These are phyloP conservation scores for Nicotiana sylvestris DNA, from an alignment of 257 asterid species.

Conservation along the genomic window DNA sequence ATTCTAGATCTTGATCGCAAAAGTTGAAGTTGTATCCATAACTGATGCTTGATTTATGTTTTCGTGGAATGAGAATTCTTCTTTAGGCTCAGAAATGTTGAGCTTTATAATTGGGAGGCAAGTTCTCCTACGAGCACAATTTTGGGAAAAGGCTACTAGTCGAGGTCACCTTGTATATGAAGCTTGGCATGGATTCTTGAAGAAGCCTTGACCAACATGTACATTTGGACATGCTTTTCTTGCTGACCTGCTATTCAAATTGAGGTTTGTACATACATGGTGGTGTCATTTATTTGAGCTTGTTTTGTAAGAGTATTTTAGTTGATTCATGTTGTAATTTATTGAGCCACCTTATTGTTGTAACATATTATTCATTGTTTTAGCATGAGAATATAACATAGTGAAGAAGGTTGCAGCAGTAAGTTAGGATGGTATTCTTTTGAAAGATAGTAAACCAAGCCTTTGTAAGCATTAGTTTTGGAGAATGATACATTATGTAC, in stretches of 20 bases:
- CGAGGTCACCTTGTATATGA: background rate
- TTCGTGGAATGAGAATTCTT: background rate
- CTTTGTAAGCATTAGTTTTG: background rate
- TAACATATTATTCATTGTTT: background rate
- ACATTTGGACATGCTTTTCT: background rate
- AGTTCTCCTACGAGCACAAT: background rate
- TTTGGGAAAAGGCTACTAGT: background rate
- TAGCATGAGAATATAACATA: background rate
- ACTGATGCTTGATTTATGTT: conserved; percentile 8
- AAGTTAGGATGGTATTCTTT: background rate
- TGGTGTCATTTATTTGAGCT: background rate
- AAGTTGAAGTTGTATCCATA: conserved; percentile 19
- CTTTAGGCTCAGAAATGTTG: background rate
- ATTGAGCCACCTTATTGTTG: background rate
- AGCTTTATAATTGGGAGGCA: background rate
- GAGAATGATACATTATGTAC: background rate
- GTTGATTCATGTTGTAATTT: conserved; percentile 4
- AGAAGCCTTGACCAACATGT: background rate
- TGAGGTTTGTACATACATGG: conserved; percentile 8
- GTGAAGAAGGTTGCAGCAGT: background rate
- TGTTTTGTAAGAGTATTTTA: background rate
- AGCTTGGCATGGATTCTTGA: background rate
- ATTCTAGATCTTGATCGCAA: conserved; percentile 9
- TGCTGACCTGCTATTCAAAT: background rate
- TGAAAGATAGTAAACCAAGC: background rate